Conservation (phyloP, 176 grass and related monocot species). For the Carex kokanica region DNA sequence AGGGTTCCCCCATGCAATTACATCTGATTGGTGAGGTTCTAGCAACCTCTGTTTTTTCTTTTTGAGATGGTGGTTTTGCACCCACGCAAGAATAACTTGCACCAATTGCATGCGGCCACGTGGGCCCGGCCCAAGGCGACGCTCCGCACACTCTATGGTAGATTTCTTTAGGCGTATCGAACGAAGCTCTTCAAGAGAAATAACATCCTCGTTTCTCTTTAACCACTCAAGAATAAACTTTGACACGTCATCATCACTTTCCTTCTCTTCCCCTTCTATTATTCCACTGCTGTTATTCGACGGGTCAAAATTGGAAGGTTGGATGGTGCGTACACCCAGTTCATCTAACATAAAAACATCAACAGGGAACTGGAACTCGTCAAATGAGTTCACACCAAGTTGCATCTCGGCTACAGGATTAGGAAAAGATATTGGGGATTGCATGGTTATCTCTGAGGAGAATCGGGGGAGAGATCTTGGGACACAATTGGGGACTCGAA, state of each 20-base stretch:
- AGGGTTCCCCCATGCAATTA: slow-evolving; percentile 21
- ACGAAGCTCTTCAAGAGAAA: slow-evolving; percentile 87
- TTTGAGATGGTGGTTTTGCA: slow-evolving; percentile 76
- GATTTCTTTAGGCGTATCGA: slow-evolving; percentile 74
- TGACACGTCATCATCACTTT: slow-evolving; percentile 48
- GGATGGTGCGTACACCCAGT: slow-evolving; percentile 12
- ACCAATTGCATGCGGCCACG: slow-evolving; percentile 71
- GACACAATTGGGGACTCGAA: not conserved
- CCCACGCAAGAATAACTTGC: slow-evolving; percentile 87
- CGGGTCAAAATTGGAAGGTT: not conserved
- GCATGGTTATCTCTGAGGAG: slow-evolving; percentile 18
- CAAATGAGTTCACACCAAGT: slow-evolving; percentile 44
- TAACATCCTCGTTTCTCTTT: slow-evolving; percentile 63
- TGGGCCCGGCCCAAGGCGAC: slow-evolving; percentile 48
- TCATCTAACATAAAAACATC: slow-evolving; percentile 45
- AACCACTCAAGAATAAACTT: slow-evolving; percentile 93
- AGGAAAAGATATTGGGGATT: slow-evolving; percentile 27
- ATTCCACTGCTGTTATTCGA: not conserved
- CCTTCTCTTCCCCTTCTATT: slow-evolving; percentile 6
- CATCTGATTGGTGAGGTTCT: slow-evolving; percentile 11
- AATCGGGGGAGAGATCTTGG: not conserved
- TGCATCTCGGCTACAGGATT: slow-evolving; percentile 48
- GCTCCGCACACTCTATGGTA: slow-evolving; percentile 70
- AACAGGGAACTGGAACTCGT: slow-evolving; percentile 50
- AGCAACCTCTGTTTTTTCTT: slow-evolving; percentile 43